Conservation (phyloP, 495 filamentous ascomycete species). For the Aspergillus incahuasiensis region DNA sequence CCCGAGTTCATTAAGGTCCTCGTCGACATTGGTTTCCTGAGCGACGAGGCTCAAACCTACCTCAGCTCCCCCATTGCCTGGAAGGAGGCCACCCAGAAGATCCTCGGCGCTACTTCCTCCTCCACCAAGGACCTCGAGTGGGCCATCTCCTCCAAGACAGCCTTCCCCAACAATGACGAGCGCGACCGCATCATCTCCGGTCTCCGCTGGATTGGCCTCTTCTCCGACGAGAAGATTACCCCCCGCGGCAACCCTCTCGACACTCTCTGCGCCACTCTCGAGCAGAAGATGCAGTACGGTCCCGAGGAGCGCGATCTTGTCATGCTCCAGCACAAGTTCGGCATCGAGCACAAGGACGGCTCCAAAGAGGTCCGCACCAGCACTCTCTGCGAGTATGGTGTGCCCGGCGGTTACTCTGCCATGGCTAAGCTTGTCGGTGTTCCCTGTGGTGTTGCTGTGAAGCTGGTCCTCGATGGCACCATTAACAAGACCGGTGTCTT, state of each 20-base stretch:
- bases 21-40: conserved; percentile 82
- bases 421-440: conserved; percentile 86
- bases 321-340: conserved; percentile 92
- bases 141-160: conserved; percentile 71
- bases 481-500: conserved; percentile 73
- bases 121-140: conserved; percentile 61
- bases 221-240: conserved; percentile 68
- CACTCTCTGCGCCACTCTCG: conserved; percentile 83
- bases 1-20: conserved; percentile 80
- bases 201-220: conserved; percentile 81
- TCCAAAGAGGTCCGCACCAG: conserved; percentile 68
- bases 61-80: conserved; percentile 63
- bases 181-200: conserved; percentile 71
- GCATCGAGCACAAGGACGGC: conserved; percentile 78
- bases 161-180: conserved; percentile 66
- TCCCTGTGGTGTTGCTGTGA: conserved; percentile 57
- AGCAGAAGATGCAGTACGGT: conserved; percentile 88
- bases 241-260: conserved; percentile 80
- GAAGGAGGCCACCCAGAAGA: conserved; percentile 75
- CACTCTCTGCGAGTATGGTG: conserved; percentile 84
- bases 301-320: conserved; percentile 79
- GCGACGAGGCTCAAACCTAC: conserved; percentile 55
- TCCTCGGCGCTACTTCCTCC: conserved; percentile 60
- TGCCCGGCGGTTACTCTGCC: conserved; percentile 73
- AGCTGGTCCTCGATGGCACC: conserved; percentile 79